phyloP scores from a whole-genome alignment of 129 eudicot genomes.

The Ambrosia trifida region DNA sequence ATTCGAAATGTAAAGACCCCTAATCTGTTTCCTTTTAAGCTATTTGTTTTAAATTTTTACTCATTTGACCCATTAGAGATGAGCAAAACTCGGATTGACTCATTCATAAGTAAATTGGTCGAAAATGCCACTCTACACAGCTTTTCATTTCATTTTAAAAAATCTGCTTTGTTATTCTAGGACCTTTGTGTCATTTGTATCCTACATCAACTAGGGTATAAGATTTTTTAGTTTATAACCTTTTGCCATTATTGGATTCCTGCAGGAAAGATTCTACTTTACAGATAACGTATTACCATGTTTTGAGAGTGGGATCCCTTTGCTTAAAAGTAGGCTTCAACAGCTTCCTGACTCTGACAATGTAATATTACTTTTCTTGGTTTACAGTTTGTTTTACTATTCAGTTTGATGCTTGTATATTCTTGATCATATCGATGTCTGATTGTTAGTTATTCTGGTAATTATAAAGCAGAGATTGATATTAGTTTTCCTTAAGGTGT shows the following conservation, averaged over 20 bases:
- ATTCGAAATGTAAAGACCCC: background rate
- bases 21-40: background rate
- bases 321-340: slow-evolving; percentile 90
- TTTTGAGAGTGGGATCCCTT: slow-evolving; percentile 97
- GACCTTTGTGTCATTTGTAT: background rate
- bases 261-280: slow-evolving; percentile 96
- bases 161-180: background rate
- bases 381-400: slow-evolving; percentile 1
- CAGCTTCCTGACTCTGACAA: slow-evolving; percentile 96
- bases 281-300: slow-evolving; percentile 92
- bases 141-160: background rate
- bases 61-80: background rate
- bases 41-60: background rate
- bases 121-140: background rate
- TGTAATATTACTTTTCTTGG: slow-evolving; percentile 43
- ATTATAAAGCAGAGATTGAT: background rate
- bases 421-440: background rate
- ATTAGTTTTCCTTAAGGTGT: background rate
- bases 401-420: slow-evolving; percentile 12
- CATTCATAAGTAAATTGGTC: background rate
- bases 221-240: slow-evolving; percentile 12
- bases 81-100: background rate
- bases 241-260: background rate
- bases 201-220: background rate
- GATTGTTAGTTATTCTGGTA: background rate